These are phyloP conservation scores for Brassica incana DNA, from an alignment of 345 rosid species.

Conservation along the genomic window DNA sequence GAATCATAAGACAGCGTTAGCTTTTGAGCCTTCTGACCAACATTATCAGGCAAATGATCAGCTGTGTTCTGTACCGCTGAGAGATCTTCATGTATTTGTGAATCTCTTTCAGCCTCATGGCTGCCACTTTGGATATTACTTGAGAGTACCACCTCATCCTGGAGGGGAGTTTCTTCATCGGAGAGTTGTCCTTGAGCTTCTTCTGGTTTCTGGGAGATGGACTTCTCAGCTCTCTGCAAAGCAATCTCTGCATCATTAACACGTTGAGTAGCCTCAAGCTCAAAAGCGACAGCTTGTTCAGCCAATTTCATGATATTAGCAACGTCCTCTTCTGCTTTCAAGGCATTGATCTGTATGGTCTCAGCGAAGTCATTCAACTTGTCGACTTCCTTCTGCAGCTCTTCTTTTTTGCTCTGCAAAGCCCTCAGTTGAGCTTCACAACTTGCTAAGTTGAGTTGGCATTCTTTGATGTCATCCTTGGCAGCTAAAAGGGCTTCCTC, in stretches of 20 bases:
- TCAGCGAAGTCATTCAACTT: conserved; percentile 72
- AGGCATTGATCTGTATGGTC: conserved; percentile 61
- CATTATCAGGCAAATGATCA: conserved; percentile 51
- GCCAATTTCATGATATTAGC: conserved; percentile 90
- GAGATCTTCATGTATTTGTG: conserved; percentile 45
- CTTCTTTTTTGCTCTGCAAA: conserved; percentile 63
- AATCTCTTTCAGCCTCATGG: conserved; percentile 47
- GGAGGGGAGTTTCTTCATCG: conserved; percentile 46
- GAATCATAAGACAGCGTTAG: conserved; percentile 49
- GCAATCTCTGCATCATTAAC: conserved; percentile 85
- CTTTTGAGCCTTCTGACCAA: conserved; percentile 49
- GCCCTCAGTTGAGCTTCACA: conserved; percentile 60
- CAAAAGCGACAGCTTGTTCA: conserved; percentile 95
- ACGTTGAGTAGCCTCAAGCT: conserved; percentile 70
- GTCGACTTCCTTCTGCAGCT: conserved; percentile 71
- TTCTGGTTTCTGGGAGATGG: conserved; percentile 50
- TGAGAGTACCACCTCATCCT: conserved; percentile 45
- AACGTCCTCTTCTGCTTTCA: conserved; percentile 92
- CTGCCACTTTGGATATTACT: conserved; percentile 31
- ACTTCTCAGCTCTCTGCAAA: conserved; percentile 68
- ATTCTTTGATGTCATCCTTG: conserved; percentile 60
- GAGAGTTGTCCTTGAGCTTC: conserved; percentile 44
- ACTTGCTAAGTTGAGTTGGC: conserved; percentile 50
- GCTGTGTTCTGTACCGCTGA: conserved; percentile 41
- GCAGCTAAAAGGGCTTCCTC: conserved; percentile 52